phyloP scores from a whole-genome alignment of 1,284 basidiomycete genomes.

The Ceratobasidium papillatum region DNA sequence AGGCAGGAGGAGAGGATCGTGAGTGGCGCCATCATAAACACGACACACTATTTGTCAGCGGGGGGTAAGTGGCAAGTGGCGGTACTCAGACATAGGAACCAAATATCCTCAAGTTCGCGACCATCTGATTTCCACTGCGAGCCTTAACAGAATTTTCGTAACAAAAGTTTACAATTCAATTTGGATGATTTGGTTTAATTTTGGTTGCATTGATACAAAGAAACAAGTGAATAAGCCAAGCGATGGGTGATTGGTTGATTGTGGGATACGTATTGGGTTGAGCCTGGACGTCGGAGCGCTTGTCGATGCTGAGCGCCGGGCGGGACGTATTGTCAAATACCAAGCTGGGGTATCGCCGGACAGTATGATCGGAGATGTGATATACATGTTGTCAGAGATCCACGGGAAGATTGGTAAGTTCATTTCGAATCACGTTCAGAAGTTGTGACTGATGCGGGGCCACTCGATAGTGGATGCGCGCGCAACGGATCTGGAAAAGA shows the following conservation, averaged over 20 bases:
- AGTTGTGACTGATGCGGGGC: too few relatives aligned
- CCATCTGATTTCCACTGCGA: too few relatives aligned
- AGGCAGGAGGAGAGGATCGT: not conserved
- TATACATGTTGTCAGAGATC: not conserved
- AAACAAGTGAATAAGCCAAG: too few relatives aligned
- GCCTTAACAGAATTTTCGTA: too few relatives aligned
- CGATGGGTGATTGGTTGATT: too few relatives aligned
- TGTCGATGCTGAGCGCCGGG: conserved; percentile 17
- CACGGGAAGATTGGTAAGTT: conserved; percentile 23
- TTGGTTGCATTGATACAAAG: too few relatives aligned
- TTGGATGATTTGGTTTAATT: too few relatives aligned
- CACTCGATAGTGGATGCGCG: conserved; percentile 15
- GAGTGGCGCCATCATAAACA: conserved; percentile 26
- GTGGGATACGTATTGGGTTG: too few relatives aligned
- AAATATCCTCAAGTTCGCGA: not conserved
- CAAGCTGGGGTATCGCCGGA: conserved; percentile 14
- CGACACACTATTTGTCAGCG: conserved; percentile 32
- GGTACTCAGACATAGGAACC: not conserved
- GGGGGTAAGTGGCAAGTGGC: conserved; percentile 31
- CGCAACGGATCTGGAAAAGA: conserved; percentile 23
- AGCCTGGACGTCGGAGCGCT: conserved; percentile 22
- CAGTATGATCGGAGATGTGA: conserved; percentile 12
- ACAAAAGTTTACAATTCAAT: too few relatives aligned
- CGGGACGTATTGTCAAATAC: conserved; percentile 9
- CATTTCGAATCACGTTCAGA: not conserved